Percentiles rank a stretch among this genome's conserved stretches.
These are phyloP conservation scores for Ogataea siamensis DNA, from an alignment of 805 yeast species.

Conservation along the genomic window DNA sequence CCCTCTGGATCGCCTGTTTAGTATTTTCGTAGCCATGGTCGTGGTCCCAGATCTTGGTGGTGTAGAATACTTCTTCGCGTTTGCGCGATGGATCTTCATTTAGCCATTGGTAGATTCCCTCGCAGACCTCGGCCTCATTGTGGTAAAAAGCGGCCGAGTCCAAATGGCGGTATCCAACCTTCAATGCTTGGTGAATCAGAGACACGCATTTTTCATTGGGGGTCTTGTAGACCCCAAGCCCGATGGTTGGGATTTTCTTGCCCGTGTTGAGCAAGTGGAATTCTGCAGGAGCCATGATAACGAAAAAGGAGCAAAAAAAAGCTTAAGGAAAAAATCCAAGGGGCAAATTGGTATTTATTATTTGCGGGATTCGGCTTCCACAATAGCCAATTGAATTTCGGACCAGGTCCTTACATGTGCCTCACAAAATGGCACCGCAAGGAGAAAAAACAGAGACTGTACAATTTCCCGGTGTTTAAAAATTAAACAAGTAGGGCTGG, in stretches of 20 bases:
- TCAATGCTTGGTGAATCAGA: constrained; percentile 56
- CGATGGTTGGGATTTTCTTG: constrained; percentile 52
- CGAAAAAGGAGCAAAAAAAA: too few relatives aligned
- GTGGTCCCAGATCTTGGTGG: constrained; percentile 37
- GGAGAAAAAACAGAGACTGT: too few relatives aligned
- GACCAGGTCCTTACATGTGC: too few relatives aligned
- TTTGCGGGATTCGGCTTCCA: too few relatives aligned
- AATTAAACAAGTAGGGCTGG: too few relatives aligned
- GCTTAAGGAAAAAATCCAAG: too few relatives aligned
- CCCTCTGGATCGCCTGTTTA: constrained; percentile 40
- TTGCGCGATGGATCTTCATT: constrained; percentile 21
- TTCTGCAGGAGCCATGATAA: neutral
- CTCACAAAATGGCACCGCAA: too few relatives aligned
- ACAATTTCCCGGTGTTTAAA: too few relatives aligned
- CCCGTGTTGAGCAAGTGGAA: constrained; percentile 32
- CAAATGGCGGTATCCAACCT: constrained; percentile 68
- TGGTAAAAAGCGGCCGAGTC: constrained; percentile 67
- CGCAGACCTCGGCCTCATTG: constrained; percentile 61
- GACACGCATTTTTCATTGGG: constrained; percentile 38
- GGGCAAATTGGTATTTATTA: too few relatives aligned
- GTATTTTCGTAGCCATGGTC: constrained; percentile 39
- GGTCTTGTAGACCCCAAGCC: constrained; percentile 52
- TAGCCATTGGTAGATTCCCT: constrained; percentile 51
- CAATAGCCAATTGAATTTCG: too few relatives aligned
- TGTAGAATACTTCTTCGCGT: constrained; percentile 40